phyloP scores from a whole-genome alignment of 1,284 basidiomycete species.

The Melampsora americana region DNA sequence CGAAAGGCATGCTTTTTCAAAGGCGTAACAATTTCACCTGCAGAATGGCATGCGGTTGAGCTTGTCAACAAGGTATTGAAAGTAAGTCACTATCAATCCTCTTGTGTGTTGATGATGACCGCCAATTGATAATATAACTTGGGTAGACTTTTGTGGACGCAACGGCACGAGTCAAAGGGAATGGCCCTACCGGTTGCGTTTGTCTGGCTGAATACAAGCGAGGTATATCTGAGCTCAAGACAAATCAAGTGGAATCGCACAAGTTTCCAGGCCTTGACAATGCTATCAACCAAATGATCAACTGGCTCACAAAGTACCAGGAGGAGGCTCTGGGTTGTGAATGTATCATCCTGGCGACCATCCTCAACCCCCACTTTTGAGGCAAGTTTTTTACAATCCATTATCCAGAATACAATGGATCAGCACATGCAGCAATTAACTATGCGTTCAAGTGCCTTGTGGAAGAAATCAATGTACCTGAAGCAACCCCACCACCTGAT shows the following conservation, averaged over 20 bases:
- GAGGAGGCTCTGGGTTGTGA: slow-evolving; percentile 3
- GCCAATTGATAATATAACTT: not conserved
- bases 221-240: too few relatives aligned
- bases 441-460: not conserved
- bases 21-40: too few relatives aligned
- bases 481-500: not conserved
- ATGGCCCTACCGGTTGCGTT: not conserved
- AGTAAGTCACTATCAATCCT: not conserved
- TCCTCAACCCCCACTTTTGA: slow-evolving; percentile 5
- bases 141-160: not conserved
- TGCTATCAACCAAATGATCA: not conserved
- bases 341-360: not conserved
- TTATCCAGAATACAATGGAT: not conserved
- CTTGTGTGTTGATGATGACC: not conserved
- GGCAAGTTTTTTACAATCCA: not conserved
- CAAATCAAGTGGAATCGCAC: not conserved
- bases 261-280: not conserved
- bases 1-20: too few relatives aligned
- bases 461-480: not conserved
- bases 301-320: slow-evolving; percentile 6
- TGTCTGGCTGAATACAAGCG: too few relatives aligned
- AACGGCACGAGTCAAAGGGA: not conserved
- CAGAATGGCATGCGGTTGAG: not conserved
- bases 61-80: not conserved
- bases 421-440: not conserved